These are phyloP conservation scores for Pseudogymnoascus sp. DNA, from an alignment of 2,329 filamentous ascomycete genomes.

Conservation along the genomic window DNA sequence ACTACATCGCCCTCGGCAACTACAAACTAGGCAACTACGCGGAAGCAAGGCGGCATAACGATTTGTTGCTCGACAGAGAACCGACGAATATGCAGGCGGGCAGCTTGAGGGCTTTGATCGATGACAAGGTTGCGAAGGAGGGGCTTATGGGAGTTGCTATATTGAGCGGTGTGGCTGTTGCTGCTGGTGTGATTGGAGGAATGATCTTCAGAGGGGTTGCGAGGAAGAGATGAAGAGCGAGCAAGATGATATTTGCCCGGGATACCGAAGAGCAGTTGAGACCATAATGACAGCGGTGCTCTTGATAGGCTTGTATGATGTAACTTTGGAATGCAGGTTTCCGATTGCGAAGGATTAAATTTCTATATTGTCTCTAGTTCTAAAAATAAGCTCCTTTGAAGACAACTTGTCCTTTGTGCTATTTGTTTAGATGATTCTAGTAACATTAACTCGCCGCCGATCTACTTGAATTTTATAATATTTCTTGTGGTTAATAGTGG, in stretches of 20 bases:
- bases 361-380: neutral
- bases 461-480: neutral
- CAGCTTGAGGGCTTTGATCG: constrained; percentile 80
- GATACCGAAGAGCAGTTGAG: neutral
- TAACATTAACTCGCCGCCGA: neutral
- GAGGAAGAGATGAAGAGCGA: constrained; percentile 37
- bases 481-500: neutral
- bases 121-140: constrained; percentile 93
- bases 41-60: constrained; percentile 91
- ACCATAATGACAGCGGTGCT: neutral
- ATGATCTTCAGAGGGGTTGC: constrained; percentile 72
- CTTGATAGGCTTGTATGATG: neutral
- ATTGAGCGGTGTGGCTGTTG: constrained; percentile 84
- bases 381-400: neutral
- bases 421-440: neutral
- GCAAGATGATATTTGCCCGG: neutral
- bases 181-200: constrained; percentile 85
- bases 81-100: constrained; percentile 83
- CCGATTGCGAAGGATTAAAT: neutral
- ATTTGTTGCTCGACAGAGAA: constrained; percentile 83
- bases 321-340: neutral
- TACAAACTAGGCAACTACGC: constrained; percentile 98
- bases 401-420: neutral
- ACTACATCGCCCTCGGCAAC: constrained; percentile 94
- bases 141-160: constrained; percentile 92